Evolutionary conservation across 2,329 filamentous ascomycete genomes (phyloP), one percentile per base, ranked within the genome.

Genomic region (Aspergillus pseudoviridinutans): DNA sequence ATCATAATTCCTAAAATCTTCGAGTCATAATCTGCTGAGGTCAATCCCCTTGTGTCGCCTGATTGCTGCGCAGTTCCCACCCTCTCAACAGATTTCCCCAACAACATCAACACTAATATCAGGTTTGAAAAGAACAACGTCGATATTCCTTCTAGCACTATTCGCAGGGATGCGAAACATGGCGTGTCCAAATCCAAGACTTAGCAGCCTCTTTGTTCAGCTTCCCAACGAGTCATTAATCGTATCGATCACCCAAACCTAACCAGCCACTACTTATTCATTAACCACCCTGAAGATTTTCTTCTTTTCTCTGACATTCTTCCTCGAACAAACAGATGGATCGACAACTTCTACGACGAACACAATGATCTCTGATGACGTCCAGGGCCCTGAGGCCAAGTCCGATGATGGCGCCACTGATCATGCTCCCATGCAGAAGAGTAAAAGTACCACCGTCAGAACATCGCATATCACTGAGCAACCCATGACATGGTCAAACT

Each of bases 381-480:
- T 38, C 32, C 32, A 38, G 14, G 14, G 14, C 32, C 32, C 32
- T 14, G 32, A 22, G 41, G n/a, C 41, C 41, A 22, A 10, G 20
- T 22, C 24, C 44, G 24, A 47, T 24, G 12, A 47, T 47, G 44
- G 44, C 44, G 25, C 22, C 22, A 47, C 44, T 14, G 44, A 47
- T 25, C 25, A 47, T 4, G 44, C 25, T 14, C 44, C 44, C 22
- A 24, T 47, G 22, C 22, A 12, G 12, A 47, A 47, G 22, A 22
- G 24, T 7, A 24, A 35, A 14, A 35, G 32, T 35, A 35, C 20
- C 12, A 49, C 29, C 56, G 50, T 81, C 25, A 82, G 86, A 79
- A 93, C 92, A 77, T 82, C 86, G 67, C 90, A 94, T 75, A 92
- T 94, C 77, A 85, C 89, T 60, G 90, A 93, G 61, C 82, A 83